These are phyloP conservation scores for Arthrobotrys sphaeroides DNA, from an alignment of 2,329 filamentous ascomycete genomes.

Conservation along the genomic window DNA sequence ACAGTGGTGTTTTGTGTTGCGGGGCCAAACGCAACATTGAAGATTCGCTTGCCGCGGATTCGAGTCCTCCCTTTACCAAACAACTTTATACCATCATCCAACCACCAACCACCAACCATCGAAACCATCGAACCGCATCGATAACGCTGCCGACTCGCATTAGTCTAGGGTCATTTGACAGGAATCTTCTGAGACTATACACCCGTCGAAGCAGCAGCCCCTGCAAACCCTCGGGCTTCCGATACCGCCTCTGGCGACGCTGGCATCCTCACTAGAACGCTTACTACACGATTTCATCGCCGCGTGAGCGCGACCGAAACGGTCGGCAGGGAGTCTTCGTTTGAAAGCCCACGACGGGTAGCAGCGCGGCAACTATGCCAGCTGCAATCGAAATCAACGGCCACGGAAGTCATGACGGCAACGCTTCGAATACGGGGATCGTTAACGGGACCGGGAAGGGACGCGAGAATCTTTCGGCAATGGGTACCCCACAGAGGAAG, in stretches of 20 bases:
- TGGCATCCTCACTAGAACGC: background rate
- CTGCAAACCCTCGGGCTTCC: background rate
- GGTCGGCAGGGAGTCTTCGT: constrained; percentile 45
- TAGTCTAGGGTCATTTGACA: background rate
- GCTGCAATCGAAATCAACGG: constrained; percentile 54
- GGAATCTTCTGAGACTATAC: background rate
- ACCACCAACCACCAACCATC: constrained; percentile 7
- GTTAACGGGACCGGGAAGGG: constrained; percentile 49
- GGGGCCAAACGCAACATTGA: constrained; percentile 27
- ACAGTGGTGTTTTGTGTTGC: constrained; percentile 27
- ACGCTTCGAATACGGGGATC: constrained; percentile 43
- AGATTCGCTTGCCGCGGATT: constrained; percentile 34
- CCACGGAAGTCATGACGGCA: constrained; percentile 51
- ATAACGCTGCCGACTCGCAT: background rate
- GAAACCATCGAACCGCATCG: constrained; percentile 32
- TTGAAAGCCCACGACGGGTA: constrained; percentile 41
- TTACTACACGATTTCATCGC: constrained; percentile 22
- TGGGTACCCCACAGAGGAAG: constrained; percentile 40
- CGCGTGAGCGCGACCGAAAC: constrained; percentile 53
- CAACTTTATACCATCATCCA: constrained; percentile 34
- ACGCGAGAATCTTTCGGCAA: constrained; percentile 39
- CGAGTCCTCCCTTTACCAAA: constrained; percentile 45
- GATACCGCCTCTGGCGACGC: background rate
- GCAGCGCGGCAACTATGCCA: constrained; percentile 54
- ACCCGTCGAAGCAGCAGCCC: background rate